Evolutionary conservation across 495 filamentous ascomycete species (phyloP).

Genomic region (Aspergillus sclerotiicarbonarius): DNA sequence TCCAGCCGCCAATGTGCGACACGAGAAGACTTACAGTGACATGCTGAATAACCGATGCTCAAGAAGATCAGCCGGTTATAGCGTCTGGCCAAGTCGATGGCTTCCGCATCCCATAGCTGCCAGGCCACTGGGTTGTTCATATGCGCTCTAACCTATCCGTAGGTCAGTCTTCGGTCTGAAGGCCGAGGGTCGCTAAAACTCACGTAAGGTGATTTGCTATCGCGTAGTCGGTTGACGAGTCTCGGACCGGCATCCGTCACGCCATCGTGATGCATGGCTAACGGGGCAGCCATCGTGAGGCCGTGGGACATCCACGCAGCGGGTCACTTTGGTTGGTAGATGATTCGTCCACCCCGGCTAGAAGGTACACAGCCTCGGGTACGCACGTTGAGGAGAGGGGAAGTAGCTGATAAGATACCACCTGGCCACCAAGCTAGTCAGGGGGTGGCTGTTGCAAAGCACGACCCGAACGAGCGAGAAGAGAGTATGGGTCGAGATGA

Average conservation of each 20-base stretch:
- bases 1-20: not conserved
- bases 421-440: not conserved
- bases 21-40: slow-evolving; percentile 61
- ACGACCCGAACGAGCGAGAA: not conserved
- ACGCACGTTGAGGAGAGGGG: not conserved
- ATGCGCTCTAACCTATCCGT: slow-evolving; percentile 66
- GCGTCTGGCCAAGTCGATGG: slow-evolving; percentile 70
- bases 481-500: not conserved
- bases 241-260: slow-evolving; percentile 25
- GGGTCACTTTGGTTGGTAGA: slow-evolving; percentile 3
- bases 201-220: slow-evolving; percentile 81
- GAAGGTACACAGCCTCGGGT: not conserved
- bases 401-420: slow-evolving; percentile 18
- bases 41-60: slow-evolving; percentile 93
- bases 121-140: slow-evolving; percentile 86
- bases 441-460: not conserved
- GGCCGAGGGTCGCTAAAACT: slow-evolving; percentile 17
- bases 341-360: slow-evolving; percentile 4
- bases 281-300: slow-evolving; percentile 21
- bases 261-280: slow-evolving; percentile 30
- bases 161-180: slow-evolving; percentile 14
- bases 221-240: slow-evolving; percentile 66
- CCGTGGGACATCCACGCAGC: slow-evolving; percentile 3
- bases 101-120: slow-evolving; percentile 82
- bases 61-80: slow-evolving; percentile 87